Percentiles rank a stretch among this genome's conserved stretches.
These are phyloP conservation scores for Hypomyces rosellus DNA, from an alignment of 2,329 filamentous ascomycete genomes.

Conservation along the genomic window DNA sequence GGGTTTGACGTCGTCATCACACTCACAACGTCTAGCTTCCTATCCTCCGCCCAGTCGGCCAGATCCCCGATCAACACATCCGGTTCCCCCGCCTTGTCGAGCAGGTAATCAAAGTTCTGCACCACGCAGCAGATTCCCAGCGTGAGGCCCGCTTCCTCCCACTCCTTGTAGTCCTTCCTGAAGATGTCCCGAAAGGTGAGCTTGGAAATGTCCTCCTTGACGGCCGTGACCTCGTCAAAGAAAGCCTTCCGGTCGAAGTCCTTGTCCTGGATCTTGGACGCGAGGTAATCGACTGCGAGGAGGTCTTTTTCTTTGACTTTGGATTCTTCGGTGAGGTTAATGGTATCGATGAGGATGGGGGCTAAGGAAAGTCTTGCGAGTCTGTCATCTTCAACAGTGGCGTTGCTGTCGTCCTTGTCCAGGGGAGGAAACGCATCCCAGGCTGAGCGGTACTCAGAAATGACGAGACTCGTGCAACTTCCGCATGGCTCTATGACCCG, in stretches of 20 bases:
- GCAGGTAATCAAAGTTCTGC: slow-evolving; percentile 55
- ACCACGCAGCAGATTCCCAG: slow-evolving; percentile 65
- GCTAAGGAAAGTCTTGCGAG: slow-evolving; percentile 63
- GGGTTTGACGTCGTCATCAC: slow-evolving; percentile 64
- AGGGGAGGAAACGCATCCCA: slow-evolving; percentile 49
- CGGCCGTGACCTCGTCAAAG: slow-evolving; percentile 52
- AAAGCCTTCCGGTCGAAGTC: slow-evolving; percentile 49
- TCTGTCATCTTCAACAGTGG: slow-evolving; percentile 42
- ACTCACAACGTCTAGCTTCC: slow-evolving; percentile 53
- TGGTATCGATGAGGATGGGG: slow-evolving; percentile 68
- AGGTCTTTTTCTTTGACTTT: slow-evolving; percentile 62
- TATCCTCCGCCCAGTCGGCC: slow-evolving; percentile 47
- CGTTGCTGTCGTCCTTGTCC: slow-evolving; percentile 18
- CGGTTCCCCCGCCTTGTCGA: slow-evolving; percentile 43
- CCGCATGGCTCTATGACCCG: slow-evolving; percentile 61
- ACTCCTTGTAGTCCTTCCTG: slow-evolving; percentile 81
- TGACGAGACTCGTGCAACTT: slow-evolving; percentile 66
- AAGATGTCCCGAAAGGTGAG: slow-evolving; percentile 61
- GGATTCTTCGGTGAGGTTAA: slow-evolving; percentile 52
- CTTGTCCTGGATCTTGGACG: slow-evolving; percentile 36
- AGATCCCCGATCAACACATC: slow-evolving; percentile 43
- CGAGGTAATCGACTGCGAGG: slow-evolving; percentile 52
- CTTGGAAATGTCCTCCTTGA: slow-evolving; percentile 61
- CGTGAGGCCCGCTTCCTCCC: slow-evolving; percentile 49
- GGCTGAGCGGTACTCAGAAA: slow-evolving; percentile 47